phyloP scores from a whole-genome alignment of 495 filamentous ascomycete genomes.

The Cercophora newfieldiana region DNA sequence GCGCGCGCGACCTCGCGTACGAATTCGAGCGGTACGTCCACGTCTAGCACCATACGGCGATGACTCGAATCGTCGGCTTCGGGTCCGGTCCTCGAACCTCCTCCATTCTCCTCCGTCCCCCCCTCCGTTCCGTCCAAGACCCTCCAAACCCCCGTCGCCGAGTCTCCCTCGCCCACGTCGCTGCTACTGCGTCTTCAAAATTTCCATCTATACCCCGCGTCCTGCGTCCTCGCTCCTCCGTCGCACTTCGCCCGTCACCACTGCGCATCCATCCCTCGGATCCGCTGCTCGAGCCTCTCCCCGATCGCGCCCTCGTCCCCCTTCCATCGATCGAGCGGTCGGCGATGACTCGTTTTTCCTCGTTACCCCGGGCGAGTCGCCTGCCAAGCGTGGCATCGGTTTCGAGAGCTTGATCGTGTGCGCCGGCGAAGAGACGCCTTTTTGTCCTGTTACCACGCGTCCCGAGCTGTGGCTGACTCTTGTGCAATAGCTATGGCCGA shows the following conservation, averaged over 20 bases:
- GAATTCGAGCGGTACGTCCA: constrained; percentile 91
- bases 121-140: constrained; percentile 34
- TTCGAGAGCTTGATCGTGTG: constrained; percentile 29
- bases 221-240: constrained; percentile 24
- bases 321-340: constrained; percentile 58
- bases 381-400: constrained; percentile 35
- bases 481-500: constrained; percentile 78
- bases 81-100: constrained; percentile 37
- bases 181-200: constrained; percentile 33
- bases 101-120: constrained; percentile 28
- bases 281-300: constrained; percentile 29
- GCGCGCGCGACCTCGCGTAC: constrained; percentile 99
- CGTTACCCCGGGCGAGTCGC: constrained; percentile 40
- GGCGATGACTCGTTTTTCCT: constrained; percentile 38
- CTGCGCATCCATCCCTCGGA: constrained; percentile 14
- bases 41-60: constrained; percentile 36
- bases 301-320: constrained; percentile 40
- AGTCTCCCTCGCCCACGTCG: constrained; percentile 35
- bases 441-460: constrained; percentile 19
- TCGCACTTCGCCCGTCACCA: constrained; percentile 31
- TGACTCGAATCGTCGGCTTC: constrained; percentile 44
- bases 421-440: constrained; percentile 24
- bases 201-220: constrained; percentile 34
- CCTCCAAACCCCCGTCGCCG: constrained; percentile 46
- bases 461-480: constrained; percentile 42